Percentiles rank a stretch among this genome's conserved stretches.
Conservation (phyloP, 2,329 filamentous ascomycete genomes). For the Paraphaeosphaeria minitans region DNA sequence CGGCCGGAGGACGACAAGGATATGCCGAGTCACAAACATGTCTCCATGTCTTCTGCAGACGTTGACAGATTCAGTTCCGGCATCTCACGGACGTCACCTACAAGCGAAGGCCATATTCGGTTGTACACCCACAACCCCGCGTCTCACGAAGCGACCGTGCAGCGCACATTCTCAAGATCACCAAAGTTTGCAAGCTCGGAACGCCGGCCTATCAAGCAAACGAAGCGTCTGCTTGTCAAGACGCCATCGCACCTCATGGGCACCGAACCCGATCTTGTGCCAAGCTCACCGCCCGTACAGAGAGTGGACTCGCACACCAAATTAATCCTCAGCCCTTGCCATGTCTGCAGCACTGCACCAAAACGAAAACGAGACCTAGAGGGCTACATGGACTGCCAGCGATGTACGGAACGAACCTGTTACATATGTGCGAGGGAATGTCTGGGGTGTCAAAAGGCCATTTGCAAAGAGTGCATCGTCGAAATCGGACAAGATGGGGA, state of each 20-base stretch:
- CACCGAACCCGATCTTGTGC: slow-evolving; percentile 24
- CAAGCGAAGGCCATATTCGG: slow-evolving; percentile 17
- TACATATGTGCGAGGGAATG: slow-evolving; percentile 72
- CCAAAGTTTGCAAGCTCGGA: slow-evolving; percentile 22
- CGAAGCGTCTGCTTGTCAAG: slow-evolving; percentile 33
- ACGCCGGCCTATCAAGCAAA: slow-evolving; percentile 38
- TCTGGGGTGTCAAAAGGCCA: slow-evolving; percentile 56
- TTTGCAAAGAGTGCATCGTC: slow-evolving; percentile 72
- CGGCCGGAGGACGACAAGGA: slow-evolving; percentile 22
- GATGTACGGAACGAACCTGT: slow-evolving; percentile 67
- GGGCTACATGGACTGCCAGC: slow-evolving; percentile 67
- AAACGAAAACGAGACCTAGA: slow-evolving; percentile 69
- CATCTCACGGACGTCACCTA: slow-evolving; percentile 21
- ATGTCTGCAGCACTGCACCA: slow-evolving; percentile 70
- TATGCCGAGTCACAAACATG: slow-evolving; percentile 16
- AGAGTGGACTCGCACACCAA: slow-evolving; percentile 13
- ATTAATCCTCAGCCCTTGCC: slow-evolving; percentile 57
- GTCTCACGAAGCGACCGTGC: slow-evolving; percentile 21
- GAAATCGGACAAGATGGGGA: slow-evolving; percentile 69
- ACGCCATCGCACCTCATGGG: slow-evolving; percentile 43
- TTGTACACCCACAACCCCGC: slow-evolving; percentile 20
- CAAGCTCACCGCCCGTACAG: slow-evolving; percentile 7
- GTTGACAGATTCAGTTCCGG: slow-evolving; percentile 11
- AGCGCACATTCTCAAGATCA: slow-evolving; percentile 11
- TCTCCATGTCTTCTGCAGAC: neutral